Conservation (phyloP, 2,329 filamentous ascomycete genomes). For the Thielaviopsis punctulata region DNA sequence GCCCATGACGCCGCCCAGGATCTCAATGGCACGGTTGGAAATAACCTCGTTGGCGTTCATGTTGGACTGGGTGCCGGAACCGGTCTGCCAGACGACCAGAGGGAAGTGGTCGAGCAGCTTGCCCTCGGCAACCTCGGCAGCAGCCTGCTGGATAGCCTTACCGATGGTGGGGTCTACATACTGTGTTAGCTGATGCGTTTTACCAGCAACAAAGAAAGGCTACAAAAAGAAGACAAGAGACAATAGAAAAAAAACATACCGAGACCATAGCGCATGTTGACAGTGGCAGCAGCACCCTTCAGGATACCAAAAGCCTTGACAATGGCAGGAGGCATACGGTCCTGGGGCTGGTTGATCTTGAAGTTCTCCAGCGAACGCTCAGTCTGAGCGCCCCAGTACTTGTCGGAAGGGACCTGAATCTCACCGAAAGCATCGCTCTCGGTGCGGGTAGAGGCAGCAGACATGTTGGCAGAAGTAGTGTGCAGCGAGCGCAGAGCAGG, state of each 20-base stretch:
- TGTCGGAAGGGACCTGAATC: constrained; percentile 77
- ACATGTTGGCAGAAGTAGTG: constrained; percentile 30
- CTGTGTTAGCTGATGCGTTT: neutral
- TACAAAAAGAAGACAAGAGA: no score
- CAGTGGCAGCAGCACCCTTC: constrained; percentile 87
- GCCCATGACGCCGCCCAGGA: constrained; percentile 83
- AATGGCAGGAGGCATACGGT: constrained; percentile 90
- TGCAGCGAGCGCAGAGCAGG: constrained; percentile 19
- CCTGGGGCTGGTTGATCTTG: constrained; percentile 97
- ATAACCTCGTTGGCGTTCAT: constrained; percentile 99
- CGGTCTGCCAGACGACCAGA: constrained; percentile 97
- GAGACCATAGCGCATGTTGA: constrained; percentile 89
- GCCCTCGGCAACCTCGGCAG: constrained; percentile 78
- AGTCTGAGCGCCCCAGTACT: constrained; percentile 98
- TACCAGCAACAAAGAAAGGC: no score
- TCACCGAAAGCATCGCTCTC: constrained; percentile 98
- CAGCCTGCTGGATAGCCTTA: constrained; percentile 85
- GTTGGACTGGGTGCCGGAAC: constrained; percentile 96
- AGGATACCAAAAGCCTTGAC: constrained; percentile 89
- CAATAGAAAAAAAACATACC: constrained; percentile 28
- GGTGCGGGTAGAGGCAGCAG: constrained; percentile 40
- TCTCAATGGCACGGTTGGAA: constrained; percentile 96
- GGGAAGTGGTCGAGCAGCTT: constrained; percentile 97
- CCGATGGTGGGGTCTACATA: constrained; percentile 66
- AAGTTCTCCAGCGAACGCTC: constrained; percentile 95